A percentile compares a stretch with the other conserved stretches of the same genome.
phyloP scores from a whole-genome alignment of 768 basidiomycete species.

The Mycena latifolia region DNA sequence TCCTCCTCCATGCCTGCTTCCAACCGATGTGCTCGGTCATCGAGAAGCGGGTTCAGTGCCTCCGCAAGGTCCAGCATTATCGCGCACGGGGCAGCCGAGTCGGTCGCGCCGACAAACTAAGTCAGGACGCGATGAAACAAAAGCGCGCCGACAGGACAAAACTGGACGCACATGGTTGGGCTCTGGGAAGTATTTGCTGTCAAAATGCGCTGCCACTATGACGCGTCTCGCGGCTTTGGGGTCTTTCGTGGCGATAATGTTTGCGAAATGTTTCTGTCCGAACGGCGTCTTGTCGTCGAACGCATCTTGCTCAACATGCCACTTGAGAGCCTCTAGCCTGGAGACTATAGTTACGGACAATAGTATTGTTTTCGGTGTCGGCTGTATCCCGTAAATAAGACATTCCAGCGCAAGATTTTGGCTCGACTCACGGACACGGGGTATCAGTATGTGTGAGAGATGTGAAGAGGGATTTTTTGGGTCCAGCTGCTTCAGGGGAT shows the following conservation, averaged over 20 bases:
- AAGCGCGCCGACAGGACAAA: background rate
- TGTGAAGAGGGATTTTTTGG: conserved; percentile 75
- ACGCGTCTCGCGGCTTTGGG: conserved; percentile 85
- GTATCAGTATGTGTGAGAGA: conserved; percentile 88
- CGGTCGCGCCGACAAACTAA: conserved; percentile 97
- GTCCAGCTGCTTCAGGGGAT: conserved; percentile 79
- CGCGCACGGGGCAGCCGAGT: conserved; percentile 95
- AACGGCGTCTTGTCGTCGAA: conserved; percentile 88
- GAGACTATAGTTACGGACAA: conserved; percentile 87
- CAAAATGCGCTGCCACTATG: conserved; percentile 92
- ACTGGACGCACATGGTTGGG: conserved; percentile 73
- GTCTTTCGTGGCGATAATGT: conserved; percentile 96
- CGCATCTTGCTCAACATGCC: conserved; percentile 89
- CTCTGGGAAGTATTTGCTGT: conserved; percentile 89
- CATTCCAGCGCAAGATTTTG: conserved; percentile 14
- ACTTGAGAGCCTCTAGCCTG: conserved; percentile 77
- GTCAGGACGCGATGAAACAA: conserved; percentile 14
- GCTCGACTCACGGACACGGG: conserved; percentile 73
- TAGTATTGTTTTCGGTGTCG: conserved; percentile 81
- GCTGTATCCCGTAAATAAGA: conserved; percentile 52
- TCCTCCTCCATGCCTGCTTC: conserved; percentile 71
- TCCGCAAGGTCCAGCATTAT: conserved; percentile 95
- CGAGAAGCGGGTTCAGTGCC: conserved; percentile 78
- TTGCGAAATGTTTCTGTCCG: conserved; percentile 84
- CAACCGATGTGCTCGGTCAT: conserved; percentile 66